Conservation (phyloP, 495 filamentous ascomycete genomes). For the Articulospora tetracladia region DNA sequence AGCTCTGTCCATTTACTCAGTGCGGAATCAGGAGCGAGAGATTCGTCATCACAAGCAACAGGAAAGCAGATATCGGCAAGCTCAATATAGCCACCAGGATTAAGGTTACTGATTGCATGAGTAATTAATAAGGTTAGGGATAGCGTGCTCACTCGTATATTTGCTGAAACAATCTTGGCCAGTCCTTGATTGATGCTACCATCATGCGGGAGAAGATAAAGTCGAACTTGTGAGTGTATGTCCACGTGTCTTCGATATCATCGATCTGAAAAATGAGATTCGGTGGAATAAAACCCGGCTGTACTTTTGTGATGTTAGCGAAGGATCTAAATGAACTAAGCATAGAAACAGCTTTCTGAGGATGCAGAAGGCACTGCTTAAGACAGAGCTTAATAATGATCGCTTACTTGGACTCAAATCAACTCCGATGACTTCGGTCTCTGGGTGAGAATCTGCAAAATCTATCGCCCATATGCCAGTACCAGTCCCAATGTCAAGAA, state of each 20-base stretch:
- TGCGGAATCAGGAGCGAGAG: slow-evolving; percentile 5
- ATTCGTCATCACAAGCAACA: slow-evolving; percentile 35
- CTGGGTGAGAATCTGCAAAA: slow-evolving; percentile 21
- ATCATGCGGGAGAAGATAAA: slow-evolving; percentile 50
- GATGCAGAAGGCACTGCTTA: no score
- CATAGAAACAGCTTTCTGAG: no score
- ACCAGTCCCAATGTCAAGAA: slow-evolving; percentile 15
- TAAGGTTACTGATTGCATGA: slow-evolving; percentile 20
- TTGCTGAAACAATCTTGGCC: background rate
- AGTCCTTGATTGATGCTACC: slow-evolving; percentile 1
- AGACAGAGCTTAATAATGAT: background rate
- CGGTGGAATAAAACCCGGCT: slow-evolving; percentile 48
- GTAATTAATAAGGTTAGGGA: background rate
- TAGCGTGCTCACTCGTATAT: background rate
- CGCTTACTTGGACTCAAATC: slow-evolving; percentile 42
- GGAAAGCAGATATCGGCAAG: slow-evolving; percentile 36
- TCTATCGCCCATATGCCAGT: slow-evolving; percentile 17
- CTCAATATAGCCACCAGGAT: slow-evolving; percentile 50
- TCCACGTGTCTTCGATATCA: slow-evolving; percentile 52
- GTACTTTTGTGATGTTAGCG: slow-evolving; percentile 31
- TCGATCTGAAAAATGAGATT: slow-evolving; percentile 51
- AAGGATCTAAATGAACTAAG: no score
- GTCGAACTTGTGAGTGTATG: slow-evolving; percentile 41
- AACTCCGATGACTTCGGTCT: slow-evolving; percentile 44
- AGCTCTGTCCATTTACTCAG: background rate